Evolutionary conservation across 352 stramenopile genomes (phyloP).

Genomic region (Globisporangium cystogenes): DNA sequence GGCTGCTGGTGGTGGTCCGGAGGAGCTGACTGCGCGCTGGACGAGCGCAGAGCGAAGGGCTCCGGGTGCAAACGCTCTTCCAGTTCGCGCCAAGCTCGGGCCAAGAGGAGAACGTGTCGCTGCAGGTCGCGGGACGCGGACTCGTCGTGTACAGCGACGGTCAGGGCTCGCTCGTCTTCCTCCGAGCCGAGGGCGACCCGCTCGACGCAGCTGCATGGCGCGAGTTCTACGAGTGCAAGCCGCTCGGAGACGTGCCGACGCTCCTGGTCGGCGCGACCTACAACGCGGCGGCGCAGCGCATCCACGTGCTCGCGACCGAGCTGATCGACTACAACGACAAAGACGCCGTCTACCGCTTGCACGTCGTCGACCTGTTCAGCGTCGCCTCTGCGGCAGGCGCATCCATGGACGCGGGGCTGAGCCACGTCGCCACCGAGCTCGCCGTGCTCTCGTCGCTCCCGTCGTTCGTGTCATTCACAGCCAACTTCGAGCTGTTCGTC

Average conservation of each 20-base stretch:
- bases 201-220: conserved; percentile 27
- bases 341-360: conserved; percentile 49
- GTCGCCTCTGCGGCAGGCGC: conserved; percentile 1
- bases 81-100: conserved; percentile 27
- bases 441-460: conserved; percentile 46
- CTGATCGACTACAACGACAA: conserved; percentile 33
- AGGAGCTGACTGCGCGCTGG: not conserved
- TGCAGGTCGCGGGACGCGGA: conserved; percentile 55
- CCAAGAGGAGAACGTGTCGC: conserved; percentile 52
- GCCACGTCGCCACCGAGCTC: conserved; percentile 35
- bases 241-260: conserved; percentile 24
- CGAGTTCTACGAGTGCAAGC: conserved; percentile 44
- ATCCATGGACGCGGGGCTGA: conserved; percentile 29
- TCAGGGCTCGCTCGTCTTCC: conserved; percentile 41
- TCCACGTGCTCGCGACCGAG: conserved; percentile 44
- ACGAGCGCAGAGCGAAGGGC: conserved; percentile 14
- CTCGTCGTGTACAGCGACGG: conserved; percentile 66
- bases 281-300: conserved; percentile 27
- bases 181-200: conserved; percentile 27
- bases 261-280: conserved; percentile 48
- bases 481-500: conserved; percentile 31
- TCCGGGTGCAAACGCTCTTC: conserved; percentile 26
- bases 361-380: conserved; percentile 28
- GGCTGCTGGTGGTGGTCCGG: not conserved
- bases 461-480: conserved; percentile 43